phyloP scores from a whole-genome alignment of 2,329 filamentous ascomycete genomes.

The Teratosphaeria destructans region DNA sequence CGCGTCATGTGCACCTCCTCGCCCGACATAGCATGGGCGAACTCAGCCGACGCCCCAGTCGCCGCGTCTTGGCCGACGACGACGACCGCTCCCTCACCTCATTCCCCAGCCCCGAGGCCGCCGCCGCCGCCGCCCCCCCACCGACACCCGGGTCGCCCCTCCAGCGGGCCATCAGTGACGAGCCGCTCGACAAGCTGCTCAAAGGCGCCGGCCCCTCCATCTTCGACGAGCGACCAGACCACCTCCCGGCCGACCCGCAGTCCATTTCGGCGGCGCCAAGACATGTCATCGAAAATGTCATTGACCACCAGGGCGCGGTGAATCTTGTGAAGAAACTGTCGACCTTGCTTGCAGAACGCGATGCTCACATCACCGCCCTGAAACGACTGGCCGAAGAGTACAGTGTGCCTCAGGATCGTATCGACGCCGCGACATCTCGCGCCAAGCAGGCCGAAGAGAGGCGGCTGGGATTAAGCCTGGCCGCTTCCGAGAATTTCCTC shows the following conservation, averaged over 20 bases:
- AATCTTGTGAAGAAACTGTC: constrained; percentile 20
- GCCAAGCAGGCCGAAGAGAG: constrained; percentile 21
- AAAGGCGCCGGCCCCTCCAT: constrained; percentile 21
- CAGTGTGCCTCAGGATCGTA: constrained; percentile 18
- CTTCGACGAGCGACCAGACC: constrained; percentile 19
- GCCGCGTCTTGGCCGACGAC: constrained; percentile 4
- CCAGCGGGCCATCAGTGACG: constrained; percentile 1
- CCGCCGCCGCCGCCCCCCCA: background rate
- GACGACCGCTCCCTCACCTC: constrained; percentile 20
- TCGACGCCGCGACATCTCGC: constrained; percentile 17
- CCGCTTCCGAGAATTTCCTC: constrained; percentile 14
- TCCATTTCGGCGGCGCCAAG: constrained; percentile 15
- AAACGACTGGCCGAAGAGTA: constrained; percentile 24
- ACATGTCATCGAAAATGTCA: constrained; percentile 15
- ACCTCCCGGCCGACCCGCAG: constrained; percentile 14
- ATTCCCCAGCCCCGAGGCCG: constrained; percentile 20
- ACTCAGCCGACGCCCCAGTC: constrained; percentile 8
- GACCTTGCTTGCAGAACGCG: constrained; percentile 20
- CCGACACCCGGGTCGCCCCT: background rate
- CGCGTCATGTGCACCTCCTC: background rate
- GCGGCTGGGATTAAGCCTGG: constrained; percentile 15
- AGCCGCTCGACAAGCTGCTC: constrained; percentile 17
- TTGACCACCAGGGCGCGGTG: constrained; percentile 22
- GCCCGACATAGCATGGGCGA: constrained; percentile 6
- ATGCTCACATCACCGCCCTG: constrained; percentile 25